Conservation (phyloP, 441 rosid genomes). For the Corymbia calophylla region DNA sequence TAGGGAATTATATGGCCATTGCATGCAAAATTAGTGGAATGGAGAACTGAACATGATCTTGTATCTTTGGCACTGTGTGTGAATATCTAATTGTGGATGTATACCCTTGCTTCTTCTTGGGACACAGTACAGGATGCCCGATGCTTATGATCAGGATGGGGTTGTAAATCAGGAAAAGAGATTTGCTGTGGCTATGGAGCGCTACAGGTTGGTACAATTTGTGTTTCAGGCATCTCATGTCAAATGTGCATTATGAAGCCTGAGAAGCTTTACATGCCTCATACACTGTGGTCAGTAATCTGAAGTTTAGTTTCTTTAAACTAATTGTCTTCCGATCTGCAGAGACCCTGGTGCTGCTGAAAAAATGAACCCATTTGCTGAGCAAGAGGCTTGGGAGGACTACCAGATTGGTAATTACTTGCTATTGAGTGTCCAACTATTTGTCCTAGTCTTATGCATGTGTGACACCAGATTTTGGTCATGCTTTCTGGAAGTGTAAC, state of each 20-base stretch:
- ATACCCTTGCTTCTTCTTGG: conserved; percentile 8
- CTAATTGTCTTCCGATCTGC: background rate
- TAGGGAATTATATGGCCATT: background rate
- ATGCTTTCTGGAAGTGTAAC: background rate
- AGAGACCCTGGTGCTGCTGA: conserved; percentile 68
- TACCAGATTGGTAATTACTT: conserved; percentile 71
- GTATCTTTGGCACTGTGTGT: background rate
- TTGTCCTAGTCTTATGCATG: background rate
- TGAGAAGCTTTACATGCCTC: background rate
- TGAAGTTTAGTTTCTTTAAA: background rate
- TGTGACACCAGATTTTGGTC: background rate
- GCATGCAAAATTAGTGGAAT: background rate
- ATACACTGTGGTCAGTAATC: background rate
- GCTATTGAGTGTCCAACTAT: background rate
- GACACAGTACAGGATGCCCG: conserved; percentile 89
- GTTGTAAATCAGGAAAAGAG: conserved; percentile 89
- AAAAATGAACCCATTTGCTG: conserved; percentile 96
- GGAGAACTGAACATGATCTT: background rate
- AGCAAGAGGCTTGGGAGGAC: conserved; percentile 99
- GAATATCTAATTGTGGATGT: background rate
- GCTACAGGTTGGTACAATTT: conserved; percentile 49
- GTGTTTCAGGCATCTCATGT: background rate
- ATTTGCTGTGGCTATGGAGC: conserved; percentile 84
- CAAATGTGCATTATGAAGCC: background rate
- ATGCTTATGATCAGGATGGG: conserved; percentile 89